These are phyloP conservation scores for Scheffersomyces insectosa DNA, from an alignment of 1,139 yeast genomes.

Conservation along the genomic window DNA sequence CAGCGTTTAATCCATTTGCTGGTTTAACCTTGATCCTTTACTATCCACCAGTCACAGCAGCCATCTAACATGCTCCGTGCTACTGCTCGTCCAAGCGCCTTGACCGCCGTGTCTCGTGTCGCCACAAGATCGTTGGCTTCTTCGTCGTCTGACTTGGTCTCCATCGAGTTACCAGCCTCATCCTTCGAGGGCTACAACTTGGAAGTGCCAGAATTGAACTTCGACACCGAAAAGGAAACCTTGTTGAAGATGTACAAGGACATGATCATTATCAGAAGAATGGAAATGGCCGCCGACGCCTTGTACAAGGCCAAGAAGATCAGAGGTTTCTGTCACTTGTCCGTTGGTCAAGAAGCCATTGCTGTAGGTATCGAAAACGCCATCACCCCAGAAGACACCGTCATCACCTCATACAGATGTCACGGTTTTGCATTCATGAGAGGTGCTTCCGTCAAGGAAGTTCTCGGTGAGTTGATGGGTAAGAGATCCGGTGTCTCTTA, in stretches of 20 bases:
- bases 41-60: not conserved
- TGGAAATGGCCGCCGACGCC: conserved; percentile 99
- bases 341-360: conserved; percentile 99
- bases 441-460: conserved; percentile 88
- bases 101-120: conserved; percentile 7
- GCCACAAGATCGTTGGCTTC: conserved; percentile 39
- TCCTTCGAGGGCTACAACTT: conserved; percentile 87
- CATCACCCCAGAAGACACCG: conserved; percentile 76
- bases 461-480: conserved; percentile 96
- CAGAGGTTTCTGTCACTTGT: conserved; percentile 97
- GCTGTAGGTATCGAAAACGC: conserved; percentile 98
- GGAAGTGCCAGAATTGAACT: conserved; percentile 67
- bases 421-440: conserved; percentile 97
- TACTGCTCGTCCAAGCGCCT: conserved; percentile 22
- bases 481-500: conserved; percentile 90
- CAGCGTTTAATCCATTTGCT: too few relatives aligned
- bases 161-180: conserved; percentile 66
- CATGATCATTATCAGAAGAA: conserved; percentile 90
- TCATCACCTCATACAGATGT: conserved; percentile 97
- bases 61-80: conserved; percentile 20
- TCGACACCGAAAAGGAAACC: conserved; percentile 77
- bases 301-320: conserved; percentile 97
- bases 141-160: conserved; percentile 40
- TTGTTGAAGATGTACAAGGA: conserved; percentile 94
- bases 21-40: too few relatives aligned